Base-by-base conservation (phyloP, 2,329 filamentous ascomycete genomes). In the Remersonia thermophila region DNA sequence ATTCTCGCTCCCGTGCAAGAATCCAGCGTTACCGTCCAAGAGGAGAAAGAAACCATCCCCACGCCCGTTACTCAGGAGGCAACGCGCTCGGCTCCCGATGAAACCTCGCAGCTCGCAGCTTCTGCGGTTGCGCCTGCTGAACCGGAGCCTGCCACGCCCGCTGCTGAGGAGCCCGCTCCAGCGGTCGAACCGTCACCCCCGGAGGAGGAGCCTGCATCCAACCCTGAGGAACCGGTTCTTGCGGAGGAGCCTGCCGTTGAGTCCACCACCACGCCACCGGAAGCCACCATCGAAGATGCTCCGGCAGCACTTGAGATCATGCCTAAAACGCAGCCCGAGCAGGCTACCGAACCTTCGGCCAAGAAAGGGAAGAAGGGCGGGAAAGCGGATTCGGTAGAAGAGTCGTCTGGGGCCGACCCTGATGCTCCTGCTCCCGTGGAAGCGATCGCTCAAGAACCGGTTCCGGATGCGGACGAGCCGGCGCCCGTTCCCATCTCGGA, bases 291-390 rank as follows among this genome's bases (percentile, higher is more conserved):
- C 20, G 20, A 23, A 23, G 20, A 23, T n/a, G n/a, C 5, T 23
- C 20, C 20, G 20, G 20, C 20, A 6, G 5, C 5, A 9, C 9
- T 9, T 23, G 30, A 25, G 14, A 11, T 26, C 3, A 13, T 29
- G 11, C n/a, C 28, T 5, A 28, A 40, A 8, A 26, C n/a, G 11
- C 35, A 37, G 35, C 29, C n/a, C n/a, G n/a, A 20, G 13, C 31
- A 25, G 13, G 10, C 18, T 6, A 32, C 11, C 2, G 27, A 33
- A 3, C 27, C 33, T 10, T 7, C 2, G 27, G 32, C 28, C n/a
- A 41, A 39, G 18, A 35, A 35, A 26, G 33, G 26, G 3, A 39
- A 36, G 31, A 39, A 39, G 15, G 37, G 32, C 12, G 36, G 30
- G 18, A 33, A 39, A 18, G 30, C 31, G 14, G 16, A 20, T 34